These are phyloP conservation scores for Poteriospumella lacustris DNA, from an alignment of 108 stramenopile genomes.

Conservation along the genomic window DNA sequence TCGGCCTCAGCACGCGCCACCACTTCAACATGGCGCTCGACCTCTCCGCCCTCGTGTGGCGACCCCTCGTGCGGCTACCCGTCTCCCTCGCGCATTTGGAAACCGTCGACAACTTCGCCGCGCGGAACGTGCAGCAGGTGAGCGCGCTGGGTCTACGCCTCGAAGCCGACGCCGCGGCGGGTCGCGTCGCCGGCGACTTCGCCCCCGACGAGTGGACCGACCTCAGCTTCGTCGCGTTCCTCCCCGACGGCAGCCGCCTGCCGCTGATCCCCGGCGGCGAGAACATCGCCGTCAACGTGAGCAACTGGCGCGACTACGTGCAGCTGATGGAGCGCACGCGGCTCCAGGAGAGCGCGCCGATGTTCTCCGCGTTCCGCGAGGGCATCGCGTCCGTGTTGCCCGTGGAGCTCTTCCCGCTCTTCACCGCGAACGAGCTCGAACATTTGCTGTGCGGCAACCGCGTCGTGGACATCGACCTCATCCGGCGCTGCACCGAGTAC, in stretches of 20 bases:
- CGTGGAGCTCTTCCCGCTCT: constrained; percentile 73
- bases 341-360: constrained; percentile 32
- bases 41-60: constrained; percentile 54
- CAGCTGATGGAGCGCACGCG: constrained; percentile 34
- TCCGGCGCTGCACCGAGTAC: constrained; percentile 79
- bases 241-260: constrained; percentile 34
- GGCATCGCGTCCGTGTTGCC: constrained; percentile 85
- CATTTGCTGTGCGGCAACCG: constrained; percentile 78
- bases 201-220: constrained; percentile 21
- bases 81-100: constrained; percentile 31
- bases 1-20: constrained; percentile 81
- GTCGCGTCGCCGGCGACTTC: neutral
- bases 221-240: constrained; percentile 29
- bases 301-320: constrained; percentile 64
- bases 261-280: constrained; percentile 29
- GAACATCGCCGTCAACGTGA: constrained; percentile 23
- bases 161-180: neutral
- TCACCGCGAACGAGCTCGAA: constrained; percentile 75
- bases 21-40: constrained; percentile 75
- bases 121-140: constrained; percentile 18
- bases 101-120: constrained; percentile 31
- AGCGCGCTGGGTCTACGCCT: neutral
- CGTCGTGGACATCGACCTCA: constrained; percentile 87
- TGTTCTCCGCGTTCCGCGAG: constrained; percentile 72
- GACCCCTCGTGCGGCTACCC: constrained; percentile 46